These are phyloP conservation scores for Pythium myriotylum DNA, from an alignment of 352 stramenopile species.

Conservation along the genomic window DNA sequence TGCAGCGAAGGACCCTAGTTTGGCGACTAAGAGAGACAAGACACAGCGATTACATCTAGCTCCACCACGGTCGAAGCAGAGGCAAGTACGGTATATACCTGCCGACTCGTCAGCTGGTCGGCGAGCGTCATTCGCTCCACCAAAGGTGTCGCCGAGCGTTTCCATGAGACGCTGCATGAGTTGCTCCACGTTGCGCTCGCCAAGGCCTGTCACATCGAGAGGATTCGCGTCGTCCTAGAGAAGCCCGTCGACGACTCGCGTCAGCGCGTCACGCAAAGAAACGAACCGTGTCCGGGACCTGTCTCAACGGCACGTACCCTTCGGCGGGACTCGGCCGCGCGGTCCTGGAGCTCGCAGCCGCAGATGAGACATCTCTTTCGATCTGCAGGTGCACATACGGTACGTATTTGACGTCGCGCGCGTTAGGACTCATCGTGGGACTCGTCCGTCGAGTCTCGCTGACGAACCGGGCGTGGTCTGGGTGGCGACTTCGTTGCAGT, in stretches of 20 bases:
- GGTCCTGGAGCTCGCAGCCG: conserved; percentile 54
- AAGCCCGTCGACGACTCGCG: neutral
- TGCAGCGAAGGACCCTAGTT: conserved; percentile 59
- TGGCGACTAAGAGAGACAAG: conserved; percentile 37
- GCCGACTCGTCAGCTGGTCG: conserved; percentile 24
- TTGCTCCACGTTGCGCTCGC: conserved; percentile 11
- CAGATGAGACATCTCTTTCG: conserved; percentile 68
- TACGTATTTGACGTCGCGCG: too few relatives aligned
- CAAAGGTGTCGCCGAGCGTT: conserved; percentile 18
- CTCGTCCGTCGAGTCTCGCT: too few relatives aligned
- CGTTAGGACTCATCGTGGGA: too few relatives aligned
- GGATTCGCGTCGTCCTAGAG: neutral
- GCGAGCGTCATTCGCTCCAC: conserved; percentile 18
- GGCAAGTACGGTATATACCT: conserved; percentile 2
- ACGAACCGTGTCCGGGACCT: neutral
- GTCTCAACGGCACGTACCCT: neutral
- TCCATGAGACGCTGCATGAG: conserved; percentile 22
- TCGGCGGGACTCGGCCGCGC: conserved; percentile 10
- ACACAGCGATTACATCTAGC: neutral
- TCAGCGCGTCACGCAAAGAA: neutral
- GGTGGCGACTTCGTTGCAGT: conserved; percentile 64
- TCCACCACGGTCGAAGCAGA: neutral
- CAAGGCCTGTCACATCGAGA: neutral
- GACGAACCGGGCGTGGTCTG: conserved; percentile 48
- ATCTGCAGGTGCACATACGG: conserved; percentile 31